phyloP scores from a whole-genome alignment of 768 basidiomycete genomes.

The Podaxis rugospora region DNA sequence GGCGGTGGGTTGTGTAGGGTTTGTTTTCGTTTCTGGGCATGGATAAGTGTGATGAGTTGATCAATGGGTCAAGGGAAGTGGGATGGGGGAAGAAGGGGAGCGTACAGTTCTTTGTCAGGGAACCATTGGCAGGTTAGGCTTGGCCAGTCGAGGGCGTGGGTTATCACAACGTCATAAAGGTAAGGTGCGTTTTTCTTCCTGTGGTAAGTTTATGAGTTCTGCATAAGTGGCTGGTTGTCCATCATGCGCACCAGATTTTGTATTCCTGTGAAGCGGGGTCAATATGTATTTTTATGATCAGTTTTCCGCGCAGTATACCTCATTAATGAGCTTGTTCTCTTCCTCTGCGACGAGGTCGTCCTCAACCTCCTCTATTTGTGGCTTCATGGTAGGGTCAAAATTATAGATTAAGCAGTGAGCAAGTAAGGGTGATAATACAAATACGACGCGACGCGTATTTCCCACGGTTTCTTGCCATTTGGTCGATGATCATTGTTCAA shows the following conservation, averaged over 20 bases:
- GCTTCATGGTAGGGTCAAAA: conserved; percentile 30
- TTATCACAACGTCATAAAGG: conserved; percentile 95
- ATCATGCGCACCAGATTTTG: conserved; percentile 63
- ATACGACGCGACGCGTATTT: conserved; percentile 13
- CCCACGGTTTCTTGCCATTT: conserved; percentile 9
- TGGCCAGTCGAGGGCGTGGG: conserved; percentile 98
- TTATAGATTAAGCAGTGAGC: no score
- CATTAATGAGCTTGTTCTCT: conserved; percentile 85
- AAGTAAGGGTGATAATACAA: not conserved
- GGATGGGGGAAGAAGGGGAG: conserved; percentile 7
- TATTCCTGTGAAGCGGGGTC: conserved; percentile 53
- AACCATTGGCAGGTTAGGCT: conserved; percentile 98
- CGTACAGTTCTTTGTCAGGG: conserved; percentile 92
- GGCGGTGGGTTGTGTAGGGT: conserved; percentile 90
- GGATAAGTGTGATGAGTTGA: not conserved
- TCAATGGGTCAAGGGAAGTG: not conserved
- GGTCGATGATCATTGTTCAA: not conserved
- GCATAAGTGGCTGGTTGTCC: not conserved
- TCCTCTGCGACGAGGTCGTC: conserved; percentile 81
- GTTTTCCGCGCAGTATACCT: conserved; percentile 45
- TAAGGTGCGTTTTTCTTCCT: conserved; percentile 99
- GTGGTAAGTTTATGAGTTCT: conserved; percentile 11
- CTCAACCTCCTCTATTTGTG: conserved; percentile 64
- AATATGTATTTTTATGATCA: conserved; percentile 1
- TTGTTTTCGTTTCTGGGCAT: conserved; percentile 75